These are phyloP conservation scores for Guadua angustifolia DNA, from an alignment of 176 grass and related monocot species.

Conservation along the genomic window DNA sequence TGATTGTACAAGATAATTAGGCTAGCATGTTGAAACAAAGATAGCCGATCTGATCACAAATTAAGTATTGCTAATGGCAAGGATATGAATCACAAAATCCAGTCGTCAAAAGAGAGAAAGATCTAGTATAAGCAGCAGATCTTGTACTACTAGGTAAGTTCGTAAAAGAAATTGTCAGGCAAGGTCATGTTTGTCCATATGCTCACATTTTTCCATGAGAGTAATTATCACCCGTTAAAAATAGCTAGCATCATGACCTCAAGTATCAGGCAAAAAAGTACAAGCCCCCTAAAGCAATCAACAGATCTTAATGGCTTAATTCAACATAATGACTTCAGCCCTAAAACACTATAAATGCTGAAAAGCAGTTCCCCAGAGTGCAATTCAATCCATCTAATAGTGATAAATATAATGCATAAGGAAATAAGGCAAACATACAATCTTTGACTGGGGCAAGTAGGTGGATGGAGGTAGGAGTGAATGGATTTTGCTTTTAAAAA, in stretches of 20 bases:
- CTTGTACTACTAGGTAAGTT: not conserved
- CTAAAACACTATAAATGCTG: not conserved
- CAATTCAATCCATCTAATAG: conserved; percentile 16
- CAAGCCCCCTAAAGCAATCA: conserved; percentile 1
- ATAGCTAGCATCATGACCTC: conserved; percentile 5
- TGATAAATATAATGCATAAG: not conserved
- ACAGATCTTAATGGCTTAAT: conserved; percentile 1
- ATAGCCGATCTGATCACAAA: not conserved
- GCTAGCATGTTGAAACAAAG: conserved; percentile 11
- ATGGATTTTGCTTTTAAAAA: not conserved
- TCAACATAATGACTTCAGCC: not conserved
- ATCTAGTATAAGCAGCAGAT: conserved; percentile 8
- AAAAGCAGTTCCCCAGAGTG: not conserved
- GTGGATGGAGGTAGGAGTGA: not conserved
- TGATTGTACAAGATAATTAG: conserved; percentile 34
- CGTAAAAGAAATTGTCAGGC: not conserved
- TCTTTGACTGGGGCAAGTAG: not conserved
- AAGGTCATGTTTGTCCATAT: conserved; percentile 13
- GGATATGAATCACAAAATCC: conserved; percentile 19
- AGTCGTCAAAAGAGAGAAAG: not conserved
- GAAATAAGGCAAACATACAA: conserved; percentile 4
- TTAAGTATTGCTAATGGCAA: not conserved
- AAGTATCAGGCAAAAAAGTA: not conserved
- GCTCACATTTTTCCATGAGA: not conserved
- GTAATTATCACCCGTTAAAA: not conserved